Percentiles rank a stretch among this genome's conserved stretches.
These are phyloP conservation scores for Starmerella bombi DNA, from an alignment of 805 yeast genomes.

Conservation along the genomic window DNA sequence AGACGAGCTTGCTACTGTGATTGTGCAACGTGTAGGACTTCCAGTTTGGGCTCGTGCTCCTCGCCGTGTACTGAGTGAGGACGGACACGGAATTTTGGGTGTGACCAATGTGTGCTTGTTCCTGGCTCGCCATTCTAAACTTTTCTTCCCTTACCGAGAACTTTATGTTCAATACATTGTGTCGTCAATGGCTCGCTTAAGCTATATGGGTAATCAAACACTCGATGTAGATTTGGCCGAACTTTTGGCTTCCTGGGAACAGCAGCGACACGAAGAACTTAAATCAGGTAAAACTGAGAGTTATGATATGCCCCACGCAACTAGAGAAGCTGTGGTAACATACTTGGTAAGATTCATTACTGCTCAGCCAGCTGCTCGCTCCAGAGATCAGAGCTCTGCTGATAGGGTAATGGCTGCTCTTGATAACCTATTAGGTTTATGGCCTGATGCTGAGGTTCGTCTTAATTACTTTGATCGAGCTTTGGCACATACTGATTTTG, in stretches of 20 bases:
- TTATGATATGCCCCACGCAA: constrained; percentile 57
- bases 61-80: constrained; percentile 79
- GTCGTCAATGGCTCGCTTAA: constrained; percentile 80
- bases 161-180: constrained; percentile 80
- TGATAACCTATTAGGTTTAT: constrained; percentile 58
- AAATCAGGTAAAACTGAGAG: constrained; percentile 19
- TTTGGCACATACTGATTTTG: constrained; percentile 62
- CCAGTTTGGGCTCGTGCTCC: constrained; percentile 89
- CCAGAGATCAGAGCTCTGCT: constrained; percentile 72
- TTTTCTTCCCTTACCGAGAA: constrained; percentile 76
- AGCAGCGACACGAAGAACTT: constrained; percentile 9
- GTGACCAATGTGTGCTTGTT: constrained; percentile 81
- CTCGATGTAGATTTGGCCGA: constrained; percentile 85
- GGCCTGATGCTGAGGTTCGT: constrained; percentile 86
- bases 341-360: constrained; percentile 80
- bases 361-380: constrained; percentile 41
- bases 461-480: constrained; percentile 80
- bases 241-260: constrained; percentile 73
- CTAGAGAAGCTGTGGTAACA: constrained; percentile 80
- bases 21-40: constrained; percentile 49
- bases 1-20: constrained; percentile 76
- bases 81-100: constrained; percentile 73
- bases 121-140: constrained; percentile 69
- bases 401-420: constrained; percentile 68
- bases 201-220: constrained; percentile 67